Conservation (phyloP, 1,284 basidiomycete species). For the Melampsora americana region DNA sequence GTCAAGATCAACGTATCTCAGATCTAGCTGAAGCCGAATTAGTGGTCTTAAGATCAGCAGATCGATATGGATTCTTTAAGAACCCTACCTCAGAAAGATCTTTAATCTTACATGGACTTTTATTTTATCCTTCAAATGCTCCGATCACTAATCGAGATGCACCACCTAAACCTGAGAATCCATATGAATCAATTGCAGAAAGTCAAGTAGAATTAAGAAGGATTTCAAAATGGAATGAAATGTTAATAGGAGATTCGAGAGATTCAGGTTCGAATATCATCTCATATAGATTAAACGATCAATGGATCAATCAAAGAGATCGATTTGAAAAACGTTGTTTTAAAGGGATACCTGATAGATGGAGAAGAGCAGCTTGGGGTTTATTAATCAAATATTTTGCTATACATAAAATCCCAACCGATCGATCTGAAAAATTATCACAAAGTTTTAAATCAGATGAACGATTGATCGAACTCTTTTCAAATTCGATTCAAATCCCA, state of each 20-base stretch:
- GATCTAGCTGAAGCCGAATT: constrained; percentile 60
- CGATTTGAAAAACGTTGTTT: constrained; percentile 68
- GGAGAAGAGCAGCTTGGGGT: constrained; percentile 89
- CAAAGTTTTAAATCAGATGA: constrained; percentile 41
- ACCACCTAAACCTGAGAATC: constrained; percentile 43
- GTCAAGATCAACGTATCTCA: constrained; percentile 57
- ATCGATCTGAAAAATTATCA: background rate
- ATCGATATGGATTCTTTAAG: constrained; percentile 86
- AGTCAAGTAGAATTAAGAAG: constrained; percentile 65
- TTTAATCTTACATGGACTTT: constrained; percentile 69
- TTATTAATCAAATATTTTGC: constrained; percentile 58
- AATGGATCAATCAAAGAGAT: constrained; percentile 59
- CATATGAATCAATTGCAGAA: constrained; percentile 36
- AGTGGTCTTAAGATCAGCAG: constrained; percentile 67
- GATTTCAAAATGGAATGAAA: constrained; percentile 80
- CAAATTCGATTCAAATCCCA: constrained; percentile 54
- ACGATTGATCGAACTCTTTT: constrained; percentile 56
- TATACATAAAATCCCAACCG: constrained; percentile 44
- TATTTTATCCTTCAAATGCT: constrained; percentile 65
- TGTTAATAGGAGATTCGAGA: constrained; percentile 60
- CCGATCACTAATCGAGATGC: constrained; percentile 54
- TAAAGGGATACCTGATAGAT: constrained; percentile 95
- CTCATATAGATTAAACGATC: constrained; percentile 66
- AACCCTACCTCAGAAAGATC: constrained; percentile 58
- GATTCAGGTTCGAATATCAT: constrained; percentile 74